Base-by-base conservation (phyloP, 2,329 filamentous ascomycete species). In the Talaromyces atroroseus region DNA sequence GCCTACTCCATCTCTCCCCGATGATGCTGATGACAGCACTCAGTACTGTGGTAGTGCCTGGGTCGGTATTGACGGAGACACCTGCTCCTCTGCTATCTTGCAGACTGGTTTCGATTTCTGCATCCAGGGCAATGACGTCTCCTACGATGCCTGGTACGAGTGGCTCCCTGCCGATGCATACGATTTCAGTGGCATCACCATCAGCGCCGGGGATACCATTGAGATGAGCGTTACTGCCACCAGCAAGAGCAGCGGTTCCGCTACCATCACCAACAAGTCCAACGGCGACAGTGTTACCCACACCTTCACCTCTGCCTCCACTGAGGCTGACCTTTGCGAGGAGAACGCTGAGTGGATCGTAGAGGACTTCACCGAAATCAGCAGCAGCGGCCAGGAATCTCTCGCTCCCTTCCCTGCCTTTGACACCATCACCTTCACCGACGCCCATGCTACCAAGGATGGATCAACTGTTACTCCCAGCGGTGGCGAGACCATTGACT, bases 311-410 rank as follows among this genome's bases (percentile, higher is more conserved):
- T 72, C 70, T 55, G 68, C 79, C 56, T 40, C 49, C 40, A 49
- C 49, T 18, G 24, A 44, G n/a, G 49, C 65, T n/a, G 68, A 66
- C 7, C 75, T 84, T n/a, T 80, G 77, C 64, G 74, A 81, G 63
- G 77, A 77, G 62, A 83, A 83, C 60, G 82, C 81, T 10, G 82
- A 85, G 65, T 86, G 82, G 82, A 84, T 85, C 62, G 81, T 85
- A 16, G 82, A 85, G 71, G 80, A 81, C 58, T 81, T 78, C 55
- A 57, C 56, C n/a, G 21, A 44, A 59, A 67, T 74, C 60, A 61
- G 66, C 3, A 68, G 69, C 48, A 58, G 60, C 42, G 59, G 61
- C 45, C 59, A 63, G 1, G 70, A 77, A 53, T 67, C 67, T 2
- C 67, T 78, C 8, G 76, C 81, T 10, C 63, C 72, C 0, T 71